Evolutionary conservation across 768 basidiomycete species (phyloP), one percentile per base, ranked within the genome.

Genomic region (Boletus rubropictus): DNA sequence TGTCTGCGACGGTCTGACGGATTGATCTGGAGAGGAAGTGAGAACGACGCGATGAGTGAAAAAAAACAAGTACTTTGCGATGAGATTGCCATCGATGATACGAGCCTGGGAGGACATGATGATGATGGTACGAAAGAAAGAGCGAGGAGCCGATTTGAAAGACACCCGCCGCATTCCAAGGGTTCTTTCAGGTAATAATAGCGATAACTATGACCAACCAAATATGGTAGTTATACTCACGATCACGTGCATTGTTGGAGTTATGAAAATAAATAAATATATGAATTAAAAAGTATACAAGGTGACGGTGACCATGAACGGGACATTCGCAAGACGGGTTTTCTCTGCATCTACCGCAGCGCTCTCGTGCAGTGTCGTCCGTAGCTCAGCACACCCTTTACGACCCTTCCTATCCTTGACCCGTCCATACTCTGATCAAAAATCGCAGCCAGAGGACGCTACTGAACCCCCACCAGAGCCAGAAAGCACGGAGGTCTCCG

Each of bases 11-110:
- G 53, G 77, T 73, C 34, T 82, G 76, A 54, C 94, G 87, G 58
- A 95, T 79, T 5, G 86, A 79, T 71, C 94, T 96, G 12, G 20
- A 40, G 11, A 29, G 5, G n/a, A 35, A 38, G 36, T 51, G 32
- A 57, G 54, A 50, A 11, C 24, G 53, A 52, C 35, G 48, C 46
- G 45, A 48, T n/a, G 41, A 48, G 39, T 10, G 32, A 40, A 24
- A 29, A 31, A 25, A 27, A 46, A 22, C 33, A 71, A 73, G 46
- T 57, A 93, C 93, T 89, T 92, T 63, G 94, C 89, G 54, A 93
- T 68, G 38, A 76, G 78, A 38, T 77, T 86, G 15, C 94, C 94
- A 55, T 96, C 89, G 63, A 97, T 91, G 59, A 87, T 58, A 50
- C 75, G 73, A 7, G 79, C 73, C 43, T 61, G 51, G 68, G 74